These are phyloP conservation scores for Ammopiptanthus mongolicus DNA, from an alignment of 306 rosid genomes.

Conservation along the genomic window DNA sequence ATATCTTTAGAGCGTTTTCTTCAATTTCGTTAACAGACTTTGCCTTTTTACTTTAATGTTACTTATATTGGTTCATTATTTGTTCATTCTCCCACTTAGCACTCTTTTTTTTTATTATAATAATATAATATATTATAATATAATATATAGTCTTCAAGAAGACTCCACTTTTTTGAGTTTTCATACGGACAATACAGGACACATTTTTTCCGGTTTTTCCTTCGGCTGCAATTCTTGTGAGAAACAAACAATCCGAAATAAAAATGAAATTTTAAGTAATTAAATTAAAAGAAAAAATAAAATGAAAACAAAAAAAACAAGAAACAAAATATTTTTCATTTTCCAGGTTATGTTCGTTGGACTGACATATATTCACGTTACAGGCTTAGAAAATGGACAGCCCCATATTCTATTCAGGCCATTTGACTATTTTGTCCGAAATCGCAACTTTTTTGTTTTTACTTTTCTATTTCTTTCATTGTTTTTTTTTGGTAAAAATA, in stretches of 20 bases:
- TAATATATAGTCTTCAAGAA: background rate
- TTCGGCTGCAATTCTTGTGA: background rate
- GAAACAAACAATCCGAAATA: background rate
- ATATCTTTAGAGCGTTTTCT: background rate
- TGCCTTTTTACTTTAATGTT: background rate
- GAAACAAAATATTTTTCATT: background rate
- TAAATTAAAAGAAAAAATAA: too few relatives aligned
- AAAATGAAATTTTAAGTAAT: background rate
- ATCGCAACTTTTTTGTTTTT: background rate
- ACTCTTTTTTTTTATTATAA: background rate
- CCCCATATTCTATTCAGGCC: background rate
- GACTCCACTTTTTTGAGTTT: background rate
- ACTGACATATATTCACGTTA: background rate
- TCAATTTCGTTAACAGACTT: background rate
- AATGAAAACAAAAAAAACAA: too few relatives aligned
- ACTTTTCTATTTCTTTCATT: background rate
- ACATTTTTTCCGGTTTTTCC: background rate
- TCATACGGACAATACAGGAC: background rate
- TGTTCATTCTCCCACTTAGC: background rate
- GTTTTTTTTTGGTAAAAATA: background rate
- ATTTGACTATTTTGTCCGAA: background rate
- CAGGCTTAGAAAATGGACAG: background rate
- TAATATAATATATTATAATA: too few relatives aligned
- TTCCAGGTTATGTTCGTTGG: background rate
- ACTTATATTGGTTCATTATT: constrained; percentile 20